Percentiles rank a stretch among this genome's conserved stretches.
phyloP scores from a whole-genome alignment of 371 early-diverging fungal genomes.

The Mucor racemosus region DNA sequence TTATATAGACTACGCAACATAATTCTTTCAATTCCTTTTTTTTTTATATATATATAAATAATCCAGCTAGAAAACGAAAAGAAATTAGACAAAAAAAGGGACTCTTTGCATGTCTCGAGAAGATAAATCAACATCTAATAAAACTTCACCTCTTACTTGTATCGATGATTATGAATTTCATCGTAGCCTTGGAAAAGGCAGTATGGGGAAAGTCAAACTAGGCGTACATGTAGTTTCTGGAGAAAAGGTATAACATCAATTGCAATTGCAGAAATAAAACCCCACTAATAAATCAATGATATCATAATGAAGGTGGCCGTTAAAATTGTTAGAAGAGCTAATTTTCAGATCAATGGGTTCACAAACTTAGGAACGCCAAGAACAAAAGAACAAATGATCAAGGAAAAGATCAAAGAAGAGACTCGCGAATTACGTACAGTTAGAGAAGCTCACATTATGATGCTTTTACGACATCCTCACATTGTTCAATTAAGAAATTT shows the following conservation, averaged over 20 bases:
- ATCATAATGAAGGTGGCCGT: slow-evolving; percentile 34
- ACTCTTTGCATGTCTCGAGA: slow-evolving; percentile 17
- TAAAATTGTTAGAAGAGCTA: slow-evolving; percentile 47
- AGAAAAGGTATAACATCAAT: slow-evolving; percentile 35
- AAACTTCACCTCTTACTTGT: slow-evolving; percentile 12
- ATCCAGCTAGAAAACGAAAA: background rate
- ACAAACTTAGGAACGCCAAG: slow-evolving; percentile 7
- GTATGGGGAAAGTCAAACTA: slow-evolving; percentile 48
- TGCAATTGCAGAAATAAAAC: background rate
- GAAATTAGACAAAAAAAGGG: background rate
- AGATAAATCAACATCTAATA: background rate
- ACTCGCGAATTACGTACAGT: slow-evolving; percentile 88
- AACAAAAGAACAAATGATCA: slow-evolving; percentile 25
- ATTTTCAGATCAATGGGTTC: slow-evolving; percentile 28
- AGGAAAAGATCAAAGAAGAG: slow-evolving; percentile 52
- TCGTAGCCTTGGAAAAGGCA: slow-evolving; percentile 38
- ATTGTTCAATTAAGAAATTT: slow-evolving; percentile 86
- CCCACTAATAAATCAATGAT: background rate
- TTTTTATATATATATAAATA: background rate
- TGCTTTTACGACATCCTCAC: slow-evolving; percentile 91
- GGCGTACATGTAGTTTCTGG: slow-evolving; percentile 46
- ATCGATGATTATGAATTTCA: slow-evolving; percentile 25
- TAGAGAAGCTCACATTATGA: slow-evolving; percentile 90
- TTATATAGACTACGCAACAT: background rate
- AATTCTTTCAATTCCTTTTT: background rate